A percentile compares a stretch with the other conserved stretches of the same genome.
Conservation (phyloP, 176 grass and related monocot species). For the Zizania latifolia region DNA sequence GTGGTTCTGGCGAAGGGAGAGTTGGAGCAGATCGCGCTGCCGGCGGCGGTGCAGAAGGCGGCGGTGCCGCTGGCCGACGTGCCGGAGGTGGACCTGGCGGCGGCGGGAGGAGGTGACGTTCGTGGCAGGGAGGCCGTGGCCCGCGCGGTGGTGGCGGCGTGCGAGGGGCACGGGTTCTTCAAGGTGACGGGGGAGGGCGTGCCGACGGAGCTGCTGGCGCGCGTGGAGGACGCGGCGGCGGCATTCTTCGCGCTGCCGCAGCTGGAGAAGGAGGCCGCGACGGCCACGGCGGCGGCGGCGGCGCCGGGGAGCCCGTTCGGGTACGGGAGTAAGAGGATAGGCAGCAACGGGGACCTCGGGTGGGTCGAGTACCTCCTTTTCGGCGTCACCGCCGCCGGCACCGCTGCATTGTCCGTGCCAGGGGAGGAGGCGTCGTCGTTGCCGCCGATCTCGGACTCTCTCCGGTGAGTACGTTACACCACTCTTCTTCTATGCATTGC, state of each 20-base stretch:
- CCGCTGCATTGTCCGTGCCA: not conserved
- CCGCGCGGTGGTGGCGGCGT: slow-evolving; percentile 42
- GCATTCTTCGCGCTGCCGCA: slow-evolving; percentile 55
- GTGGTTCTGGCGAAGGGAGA: slow-evolving; percentile 57
- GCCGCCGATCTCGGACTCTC: not conserved
- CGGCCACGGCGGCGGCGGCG: not conserved
- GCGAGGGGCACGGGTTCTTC: slow-evolving; percentile 78
- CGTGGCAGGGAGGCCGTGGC: slow-evolving; percentile 2
- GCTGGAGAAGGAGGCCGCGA: slow-evolving; percentile 52
- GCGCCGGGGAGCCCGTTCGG: slow-evolving; percentile 34
- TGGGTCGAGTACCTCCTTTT: slow-evolving; percentile 89
- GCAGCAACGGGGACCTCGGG: slow-evolving; percentile 63
- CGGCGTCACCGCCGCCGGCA: slow-evolving; percentile 23
- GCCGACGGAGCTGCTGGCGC: slow-evolving; percentile 44
- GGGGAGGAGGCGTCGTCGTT: not conserved
- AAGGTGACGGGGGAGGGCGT: slow-evolving; percentile 78
- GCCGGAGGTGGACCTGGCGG: slow-evolving; percentile 46
- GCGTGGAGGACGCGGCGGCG: slow-evolving; percentile 41
- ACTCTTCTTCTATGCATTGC: not conserved
- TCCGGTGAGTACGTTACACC: slow-evolving; percentile 35
- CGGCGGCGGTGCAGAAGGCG: slow-evolving; percentile 31
- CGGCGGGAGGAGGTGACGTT: not conserved
- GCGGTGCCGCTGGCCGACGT: slow-evolving; percentile 32
- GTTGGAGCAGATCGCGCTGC: slow-evolving; percentile 63
- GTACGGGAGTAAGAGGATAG: slow-evolving; percentile 72